phyloP scores from a whole-genome alignment of 371 early-diverging fungal genomes.

The Mortierella sp. region DNA sequence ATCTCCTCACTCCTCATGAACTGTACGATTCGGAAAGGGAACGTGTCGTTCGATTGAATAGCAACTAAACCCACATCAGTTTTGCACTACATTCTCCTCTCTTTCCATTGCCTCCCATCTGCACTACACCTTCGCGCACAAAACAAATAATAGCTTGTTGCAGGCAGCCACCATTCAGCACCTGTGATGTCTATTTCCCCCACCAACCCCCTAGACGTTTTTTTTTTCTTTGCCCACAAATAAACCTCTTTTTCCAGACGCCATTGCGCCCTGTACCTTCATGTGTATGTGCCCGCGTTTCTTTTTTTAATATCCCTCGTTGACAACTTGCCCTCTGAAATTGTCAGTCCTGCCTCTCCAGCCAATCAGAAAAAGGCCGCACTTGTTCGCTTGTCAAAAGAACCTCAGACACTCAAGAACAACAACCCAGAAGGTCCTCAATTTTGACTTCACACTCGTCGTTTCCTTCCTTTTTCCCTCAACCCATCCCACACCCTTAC shows the following conservation, averaged over 20 bases:
- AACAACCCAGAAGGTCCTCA: constrained; percentile 2
- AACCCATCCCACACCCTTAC: constrained; percentile 6
- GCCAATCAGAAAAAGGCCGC: constrained; percentile 11
- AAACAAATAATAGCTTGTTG: neutral
- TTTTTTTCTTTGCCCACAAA: constrained; percentile 5
- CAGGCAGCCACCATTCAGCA: neutral
- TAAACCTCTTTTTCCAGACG: constrained; percentile 8
- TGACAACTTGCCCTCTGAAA: neutral
- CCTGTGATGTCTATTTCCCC: neutral
- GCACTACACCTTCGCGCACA: neutral
- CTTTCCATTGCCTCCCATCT: neutral
- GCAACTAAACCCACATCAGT: neutral
- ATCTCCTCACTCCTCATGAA: constrained; percentile 12
- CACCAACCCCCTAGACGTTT: neutral
- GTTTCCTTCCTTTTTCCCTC: constrained; percentile 12
- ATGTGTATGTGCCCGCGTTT: neutral
- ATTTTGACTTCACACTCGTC: neutral
- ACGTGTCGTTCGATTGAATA: neutral
- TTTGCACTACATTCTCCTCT: neutral
- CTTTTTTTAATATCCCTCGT: neutral
- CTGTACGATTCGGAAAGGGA: constrained; percentile 7
- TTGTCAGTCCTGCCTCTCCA: neutral
- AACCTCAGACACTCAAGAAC: neutral
- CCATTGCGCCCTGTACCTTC: neutral
- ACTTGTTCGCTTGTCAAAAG: neutral